phyloP scores from a whole-genome alignment of 2,329 filamentous ascomycete genomes.

The Colletotrichum tofieldiae region DNA sequence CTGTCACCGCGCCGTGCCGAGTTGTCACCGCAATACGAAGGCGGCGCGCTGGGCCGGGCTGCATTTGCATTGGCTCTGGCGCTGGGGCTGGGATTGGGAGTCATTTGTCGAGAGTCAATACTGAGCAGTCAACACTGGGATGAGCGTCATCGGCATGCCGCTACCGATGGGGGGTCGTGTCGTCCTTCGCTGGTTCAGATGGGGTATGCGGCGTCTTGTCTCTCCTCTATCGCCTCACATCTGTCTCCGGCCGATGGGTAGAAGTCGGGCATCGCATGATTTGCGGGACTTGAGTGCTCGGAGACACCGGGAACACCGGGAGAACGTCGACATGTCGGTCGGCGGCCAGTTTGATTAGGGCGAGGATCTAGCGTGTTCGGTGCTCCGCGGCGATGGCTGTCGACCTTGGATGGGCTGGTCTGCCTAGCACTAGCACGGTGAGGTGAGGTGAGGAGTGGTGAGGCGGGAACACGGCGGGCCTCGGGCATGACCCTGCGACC shows the following conservation, averaged over 20 bases:
- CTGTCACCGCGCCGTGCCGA: conserved; percentile 20
- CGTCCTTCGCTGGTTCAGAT: neutral
- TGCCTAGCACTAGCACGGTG: neutral
- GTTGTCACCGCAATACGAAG: conserved; percentile 24
- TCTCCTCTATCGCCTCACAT: neutral
- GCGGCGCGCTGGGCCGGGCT: conserved; percentile 27
- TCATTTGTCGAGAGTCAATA: neutral
- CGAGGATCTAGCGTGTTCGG: conserved; percentile 21
- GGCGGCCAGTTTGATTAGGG: conserved; percentile 23
- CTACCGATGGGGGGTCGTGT: neutral
- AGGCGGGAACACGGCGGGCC: conserved; percentile 8
- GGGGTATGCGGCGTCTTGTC: neutral
- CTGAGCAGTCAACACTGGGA: neutral
- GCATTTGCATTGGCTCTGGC: conserved; percentile 3
- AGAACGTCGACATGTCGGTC: conserved; percentile 12
- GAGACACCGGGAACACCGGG: neutral
- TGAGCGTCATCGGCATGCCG: neutral
- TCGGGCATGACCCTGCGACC: conserved; percentile 16
- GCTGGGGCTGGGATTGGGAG: conserved; percentile 2
- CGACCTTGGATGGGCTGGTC: neutral
- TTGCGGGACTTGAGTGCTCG: conserved; percentile 11
- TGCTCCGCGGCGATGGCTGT: conserved; percentile 15
- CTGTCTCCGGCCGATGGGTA: neutral
- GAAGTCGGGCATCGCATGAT: conserved; percentile 18
- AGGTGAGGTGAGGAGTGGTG: neutral